Base-by-base conservation (phyloP, 768 basidiomycete genomes). In the Ramaria sp. region DNA sequence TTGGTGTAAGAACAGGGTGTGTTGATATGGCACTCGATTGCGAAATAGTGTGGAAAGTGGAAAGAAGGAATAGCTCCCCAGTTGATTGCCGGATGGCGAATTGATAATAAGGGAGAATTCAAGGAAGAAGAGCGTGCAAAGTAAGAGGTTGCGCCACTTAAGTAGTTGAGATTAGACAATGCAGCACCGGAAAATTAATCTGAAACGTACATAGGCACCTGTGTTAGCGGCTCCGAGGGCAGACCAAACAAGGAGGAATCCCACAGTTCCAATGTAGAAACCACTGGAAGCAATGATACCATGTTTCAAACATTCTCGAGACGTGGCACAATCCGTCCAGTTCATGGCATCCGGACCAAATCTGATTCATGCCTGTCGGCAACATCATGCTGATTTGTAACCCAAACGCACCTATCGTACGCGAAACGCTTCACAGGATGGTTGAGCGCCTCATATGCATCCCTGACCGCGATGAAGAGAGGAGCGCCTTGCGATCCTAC, bases 91-190 rank as follows among this genome's bases (percentile, higher is more conserved):
- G 20, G 79, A 75, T 0, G 83, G 81, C 0, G 53, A 45, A 47
- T 78, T 71, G 50, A 91, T 71, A 43, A 88, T 71, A 54, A 88
- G 76, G 22, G 73, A 71, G 50, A 89, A 68, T 64, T 91, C 88
- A 12, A 75, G 73, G 4, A 76, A 74, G 45, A 83, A 74, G 50
- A 82, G 67, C 27, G 74, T 68, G n/a, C 76, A 67, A 61, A 83
- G 86, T n/a, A 88, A 69, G 50, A 83, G 67, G 65, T 85, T 88
- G 15, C 88, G 80, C 89, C 89, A 92, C 88, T 89, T 60, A 48
- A 56, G 36, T 5, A 25, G 32, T 22, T 25, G 39, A 52, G 32
- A 50, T 51, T 24, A 57, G 34, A 53, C 7, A 32, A 50, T 58
- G 12, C 60, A 41, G 50, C n/a, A 22, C 59, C 20, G 57, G 39